Conservation (phyloP, 1,139 yeast genomes). For the Pneumocystis sp. region DNA sequence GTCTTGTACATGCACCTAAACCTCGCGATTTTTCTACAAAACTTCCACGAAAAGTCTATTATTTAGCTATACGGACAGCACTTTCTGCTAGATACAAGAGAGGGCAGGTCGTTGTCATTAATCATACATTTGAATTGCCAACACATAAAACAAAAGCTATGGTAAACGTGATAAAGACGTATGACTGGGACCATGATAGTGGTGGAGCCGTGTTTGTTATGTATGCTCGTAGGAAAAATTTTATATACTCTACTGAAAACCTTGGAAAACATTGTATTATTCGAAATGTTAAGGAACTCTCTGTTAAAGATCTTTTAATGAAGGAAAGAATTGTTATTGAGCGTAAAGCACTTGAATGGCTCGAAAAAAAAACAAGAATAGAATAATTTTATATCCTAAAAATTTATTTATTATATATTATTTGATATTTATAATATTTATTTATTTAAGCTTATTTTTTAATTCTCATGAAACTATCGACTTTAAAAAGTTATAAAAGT, state of each 20-base stretch:
- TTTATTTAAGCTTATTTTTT: neutral
- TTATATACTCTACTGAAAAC: neutral
- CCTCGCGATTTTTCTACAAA: conserved; percentile 85
- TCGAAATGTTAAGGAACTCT: neutral
- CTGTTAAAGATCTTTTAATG: neutral
- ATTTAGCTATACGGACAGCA: conserved; percentile 65
- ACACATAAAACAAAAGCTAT: conserved; percentile 11
- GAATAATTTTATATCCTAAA: neutral
- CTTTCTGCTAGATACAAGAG: conserved; percentile 62
- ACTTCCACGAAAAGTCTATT: conserved; percentile 62
- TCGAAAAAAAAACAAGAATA: neutral
- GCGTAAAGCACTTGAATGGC: neutral
- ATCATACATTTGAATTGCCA: conserved; percentile 36
- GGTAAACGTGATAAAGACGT: conserved; percentile 8
- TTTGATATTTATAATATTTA: neutral
- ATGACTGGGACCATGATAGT: conserved; percentile 8
- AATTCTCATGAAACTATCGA: neutral
- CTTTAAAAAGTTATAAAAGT: neutral
- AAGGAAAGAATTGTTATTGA: neutral
- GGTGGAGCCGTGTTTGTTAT: neutral
- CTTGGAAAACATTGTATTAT: neutral
- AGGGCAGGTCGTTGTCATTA: conserved; percentile 59
- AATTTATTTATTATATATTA: neutral
- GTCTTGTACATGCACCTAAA: conserved; percentile 69
- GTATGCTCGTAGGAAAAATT: neutral